Conservation (phyloP, 1,139 yeast genomes). For the Arxiozyma heterogenica region DNA sequence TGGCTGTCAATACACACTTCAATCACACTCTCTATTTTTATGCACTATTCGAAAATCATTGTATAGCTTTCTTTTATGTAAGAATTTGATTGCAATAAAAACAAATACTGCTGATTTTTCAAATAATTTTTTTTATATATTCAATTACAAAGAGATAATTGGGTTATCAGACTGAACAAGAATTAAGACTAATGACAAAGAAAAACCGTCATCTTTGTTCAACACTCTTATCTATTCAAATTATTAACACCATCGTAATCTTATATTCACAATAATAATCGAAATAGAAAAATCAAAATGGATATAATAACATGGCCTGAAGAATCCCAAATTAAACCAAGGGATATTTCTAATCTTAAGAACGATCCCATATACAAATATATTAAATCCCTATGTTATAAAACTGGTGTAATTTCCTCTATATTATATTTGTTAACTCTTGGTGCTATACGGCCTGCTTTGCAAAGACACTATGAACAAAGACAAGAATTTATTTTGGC, state of each 20-base stretch:
- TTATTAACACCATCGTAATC: not conserved
- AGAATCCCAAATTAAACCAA: conserved; percentile 10
- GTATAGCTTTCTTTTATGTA: no score
- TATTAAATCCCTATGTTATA: conserved; percentile 21
- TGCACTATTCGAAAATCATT: no score
- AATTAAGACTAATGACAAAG: not conserved
- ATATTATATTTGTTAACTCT: conserved; percentile 18
- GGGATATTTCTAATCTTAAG: not conserved
- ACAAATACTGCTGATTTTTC: no score
- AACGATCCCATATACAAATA: conserved; percentile 8
- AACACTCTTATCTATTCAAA: not conserved
- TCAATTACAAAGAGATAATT: no score
- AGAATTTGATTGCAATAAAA: no score
- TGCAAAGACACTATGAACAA: conserved; percentile 28
- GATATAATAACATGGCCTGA: conserved; percentile 17
- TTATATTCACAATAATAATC: conserved; percentile 22
- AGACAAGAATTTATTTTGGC: conserved; percentile 21
- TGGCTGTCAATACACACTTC: no score
- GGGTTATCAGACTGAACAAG: not conserved
- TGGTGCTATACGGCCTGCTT: conserved; percentile 24
- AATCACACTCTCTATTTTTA: no score
- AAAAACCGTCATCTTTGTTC: no score
- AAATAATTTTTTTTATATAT: no score
- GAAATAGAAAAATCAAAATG: not conserved
- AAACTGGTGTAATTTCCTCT: conserved; percentile 27